Conservation (phyloP, 129 eudicot genomes). For the Heracleum sosnowskyi region DNA sequence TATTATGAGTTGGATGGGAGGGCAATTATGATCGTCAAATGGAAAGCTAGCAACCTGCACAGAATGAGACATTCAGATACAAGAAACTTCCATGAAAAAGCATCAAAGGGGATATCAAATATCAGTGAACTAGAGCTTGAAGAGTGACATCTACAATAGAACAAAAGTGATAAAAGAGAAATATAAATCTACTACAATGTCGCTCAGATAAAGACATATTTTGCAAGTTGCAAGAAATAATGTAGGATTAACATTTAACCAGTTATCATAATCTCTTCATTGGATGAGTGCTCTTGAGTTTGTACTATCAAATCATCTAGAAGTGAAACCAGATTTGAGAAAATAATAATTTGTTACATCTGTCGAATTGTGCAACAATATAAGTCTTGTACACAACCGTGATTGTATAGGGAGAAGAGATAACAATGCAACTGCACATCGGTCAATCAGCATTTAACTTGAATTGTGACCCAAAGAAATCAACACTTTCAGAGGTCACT, state of each 20-base stretch:
- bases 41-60: conserved; percentile 93
- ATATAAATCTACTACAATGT: not conserved
- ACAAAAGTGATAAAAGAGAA: not conserved
- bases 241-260: not conserved
- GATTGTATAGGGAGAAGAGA: not conserved
- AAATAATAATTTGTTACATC: not conserved
- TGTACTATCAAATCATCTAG: not conserved
- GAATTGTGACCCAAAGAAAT: not conserved
- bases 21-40: conserved; percentile 95
- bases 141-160: not conserved
- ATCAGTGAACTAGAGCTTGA: not conserved
- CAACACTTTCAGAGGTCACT: not conserved
- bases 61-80: not conserved
- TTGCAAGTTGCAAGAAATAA: not conserved
- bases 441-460: conserved; percentile 1
- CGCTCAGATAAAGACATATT: not conserved
- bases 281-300: not conserved
- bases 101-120: not conserved
- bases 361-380: not conserved
- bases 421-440: not conserved
- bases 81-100: not conserved
- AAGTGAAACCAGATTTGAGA: not conserved
- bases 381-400: not conserved
- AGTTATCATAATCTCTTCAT: not conserved
- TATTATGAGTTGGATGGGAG: conserved; percentile 84